phyloP scores from a whole-genome alignment of 2,329 filamentous ascomycete species.

The Fusarium pseudoanthophilum region DNA sequence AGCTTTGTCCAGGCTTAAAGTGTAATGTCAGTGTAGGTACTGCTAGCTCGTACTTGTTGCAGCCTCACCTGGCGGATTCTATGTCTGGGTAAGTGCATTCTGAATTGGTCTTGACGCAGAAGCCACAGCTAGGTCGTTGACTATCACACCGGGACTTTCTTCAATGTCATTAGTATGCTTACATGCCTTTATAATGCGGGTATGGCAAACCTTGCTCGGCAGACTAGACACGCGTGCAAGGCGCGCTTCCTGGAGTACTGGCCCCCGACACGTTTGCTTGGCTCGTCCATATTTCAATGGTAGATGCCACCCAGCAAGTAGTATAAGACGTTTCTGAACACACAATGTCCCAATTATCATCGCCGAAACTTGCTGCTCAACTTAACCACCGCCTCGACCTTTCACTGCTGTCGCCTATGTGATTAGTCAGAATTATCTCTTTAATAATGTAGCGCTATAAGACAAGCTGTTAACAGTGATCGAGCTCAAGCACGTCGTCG shows the following conservation, averaged over 20 bases:
- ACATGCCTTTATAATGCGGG: too few species aligned
- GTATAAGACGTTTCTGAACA: fast-evolving
- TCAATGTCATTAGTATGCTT: not conserved
- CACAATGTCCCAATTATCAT: not conserved
- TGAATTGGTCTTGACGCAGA: not conserved
- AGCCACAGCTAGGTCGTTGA: not conserved
- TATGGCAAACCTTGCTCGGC: not conserved
- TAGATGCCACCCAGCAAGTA: not conserved
- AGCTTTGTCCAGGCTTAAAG: not conserved
- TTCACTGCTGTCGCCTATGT: too few species aligned
- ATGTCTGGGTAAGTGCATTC: not conserved
- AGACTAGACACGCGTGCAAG: not conserved
- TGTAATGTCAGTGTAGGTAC: too few species aligned
- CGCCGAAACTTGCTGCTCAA: not conserved
- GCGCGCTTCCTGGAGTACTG: not conserved
- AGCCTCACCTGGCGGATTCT: not conserved
- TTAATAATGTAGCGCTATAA: too few species aligned
- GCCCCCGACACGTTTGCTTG: not conserved
- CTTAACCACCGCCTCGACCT: too few species aligned
- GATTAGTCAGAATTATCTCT: too few species aligned
- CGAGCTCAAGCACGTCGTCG: too few species aligned
- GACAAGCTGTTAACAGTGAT: too few species aligned
- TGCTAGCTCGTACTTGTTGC: too few species aligned
- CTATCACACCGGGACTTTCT: not conserved
- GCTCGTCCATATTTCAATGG: not conserved